Evolutionary conservation across 768 basidiomycete species (phyloP).

Genomic region (Scleroderma citrinum): DNA sequence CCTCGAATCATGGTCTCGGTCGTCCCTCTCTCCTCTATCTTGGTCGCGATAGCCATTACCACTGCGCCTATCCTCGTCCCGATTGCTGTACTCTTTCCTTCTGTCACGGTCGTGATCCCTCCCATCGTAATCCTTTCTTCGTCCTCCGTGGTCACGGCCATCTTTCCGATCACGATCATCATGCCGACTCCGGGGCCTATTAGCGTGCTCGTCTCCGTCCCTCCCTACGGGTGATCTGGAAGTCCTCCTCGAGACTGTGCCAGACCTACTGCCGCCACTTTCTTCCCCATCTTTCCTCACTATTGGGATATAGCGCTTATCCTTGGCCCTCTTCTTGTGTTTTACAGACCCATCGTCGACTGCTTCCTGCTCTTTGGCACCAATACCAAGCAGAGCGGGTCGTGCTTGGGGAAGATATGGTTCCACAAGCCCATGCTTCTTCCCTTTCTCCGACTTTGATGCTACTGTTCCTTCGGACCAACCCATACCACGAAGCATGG

Average conservation of each 20-base stretch:
- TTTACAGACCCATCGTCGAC: conserved; percentile 63
- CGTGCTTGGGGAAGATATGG: conserved; percentile 80
- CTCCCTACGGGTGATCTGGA: conserved; percentile 44
- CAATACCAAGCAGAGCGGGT: conserved; percentile 86
- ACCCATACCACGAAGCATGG: conserved; percentile 93
- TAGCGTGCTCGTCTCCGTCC: conserved; percentile 8
- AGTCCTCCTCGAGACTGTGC: conserved; percentile 39
- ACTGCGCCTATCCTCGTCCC: no score
- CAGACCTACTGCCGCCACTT: conserved; percentile 29
- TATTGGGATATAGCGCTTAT: conserved; percentile 81
- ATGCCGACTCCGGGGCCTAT: conserved; percentile 8
- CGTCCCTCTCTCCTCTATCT: conserved; percentile 21
- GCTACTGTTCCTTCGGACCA: conserved; percentile 84
- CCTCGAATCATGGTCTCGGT: neutral
- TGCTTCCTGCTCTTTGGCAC: conserved; percentile 81
- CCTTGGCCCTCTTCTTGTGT: conserved; percentile 43
- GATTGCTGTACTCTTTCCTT: conserved; percentile 20
- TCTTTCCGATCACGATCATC: conserved; percentile 12
- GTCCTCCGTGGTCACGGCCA: conserved; percentile 9
- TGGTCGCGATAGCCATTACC: no score
- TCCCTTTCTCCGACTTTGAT: conserved; percentile 47
- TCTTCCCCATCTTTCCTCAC: conserved; percentile 54
- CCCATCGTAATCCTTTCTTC: conserved; percentile 9
- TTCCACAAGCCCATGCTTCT: conserved; percentile 52
- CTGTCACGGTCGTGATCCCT: conserved; percentile 18